Conservation (phyloP, 2,329 filamentous ascomycete genomes). For the Neonectria punicea region DNA sequence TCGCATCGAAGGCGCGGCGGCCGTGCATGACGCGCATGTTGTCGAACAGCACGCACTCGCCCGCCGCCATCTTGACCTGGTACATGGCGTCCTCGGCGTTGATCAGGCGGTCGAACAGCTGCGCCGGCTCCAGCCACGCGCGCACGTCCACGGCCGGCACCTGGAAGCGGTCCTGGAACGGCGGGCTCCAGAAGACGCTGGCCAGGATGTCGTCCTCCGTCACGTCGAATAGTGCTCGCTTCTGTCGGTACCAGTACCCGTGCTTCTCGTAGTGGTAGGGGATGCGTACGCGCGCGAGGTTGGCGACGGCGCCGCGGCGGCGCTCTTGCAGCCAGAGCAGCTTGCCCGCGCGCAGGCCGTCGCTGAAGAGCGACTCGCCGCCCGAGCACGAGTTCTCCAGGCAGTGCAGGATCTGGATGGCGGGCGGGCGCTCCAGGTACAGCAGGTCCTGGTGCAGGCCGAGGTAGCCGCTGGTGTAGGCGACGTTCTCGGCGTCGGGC, state of each 20-base stretch:
- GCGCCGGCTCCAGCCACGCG: conserved; percentile 61
- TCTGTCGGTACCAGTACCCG: conserved; percentile 69
- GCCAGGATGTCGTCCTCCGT: conserved; percentile 37
- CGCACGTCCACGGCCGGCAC: conserved; percentile 35
- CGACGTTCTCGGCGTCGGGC: conserved; percentile 85
- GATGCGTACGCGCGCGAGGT: conserved; percentile 58
- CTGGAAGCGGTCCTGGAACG: conserved; percentile 74
- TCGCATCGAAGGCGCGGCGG: conserved; percentile 75
- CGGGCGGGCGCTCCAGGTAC: conserved; percentile 83
- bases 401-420: conserved; percentile 90
- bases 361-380: conserved; percentile 87
- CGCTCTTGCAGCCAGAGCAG: conserved; percentile 44
- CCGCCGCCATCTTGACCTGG: conserved; percentile 78
- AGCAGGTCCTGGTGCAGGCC: conserved; percentile 94
- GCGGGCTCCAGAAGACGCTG: conserved; percentile 74
- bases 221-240: conserved; percentile 63
- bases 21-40: conserved; percentile 90
- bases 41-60: conserved; percentile 94
- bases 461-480: conserved; percentile 84
- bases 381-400: conserved; percentile 82
- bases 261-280: conserved; percentile 77
- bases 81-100: conserved; percentile 69
- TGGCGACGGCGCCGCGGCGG: conserved; percentile 35
- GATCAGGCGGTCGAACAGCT: conserved; percentile 67
- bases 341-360: conserved; percentile 72